A percentile compares a stretch with the other conserved stretches of the same genome.
Conservation (phyloP, 2,329 filamentous ascomycete genomes). For the Beauveria medogensis region DNA sequence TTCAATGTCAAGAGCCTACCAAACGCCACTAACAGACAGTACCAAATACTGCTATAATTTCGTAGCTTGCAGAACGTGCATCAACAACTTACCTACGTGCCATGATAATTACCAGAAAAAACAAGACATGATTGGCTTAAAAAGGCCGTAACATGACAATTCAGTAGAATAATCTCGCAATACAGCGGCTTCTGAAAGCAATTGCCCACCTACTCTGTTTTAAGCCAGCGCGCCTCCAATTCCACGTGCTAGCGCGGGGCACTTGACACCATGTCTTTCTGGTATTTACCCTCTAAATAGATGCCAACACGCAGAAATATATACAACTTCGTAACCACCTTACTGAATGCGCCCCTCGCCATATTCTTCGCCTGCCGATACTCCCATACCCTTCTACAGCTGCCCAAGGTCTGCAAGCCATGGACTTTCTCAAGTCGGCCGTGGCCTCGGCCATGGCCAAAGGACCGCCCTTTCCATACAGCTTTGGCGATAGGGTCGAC, state of each 20-base stretch:
- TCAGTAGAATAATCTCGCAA: background rate
- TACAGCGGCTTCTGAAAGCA: background rate
- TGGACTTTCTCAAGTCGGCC: slow-evolving; percentile 98
- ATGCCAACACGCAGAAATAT: background rate
- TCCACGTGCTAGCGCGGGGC: slow-evolving; percentile 11
- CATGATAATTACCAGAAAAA: background rate
- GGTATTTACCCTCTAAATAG: too few relatives aligned
- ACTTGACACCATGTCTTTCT: slow-evolving; percentile 5
- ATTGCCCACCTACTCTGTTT: background rate
- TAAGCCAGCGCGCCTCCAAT: background rate
- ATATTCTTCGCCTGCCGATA: background rate
- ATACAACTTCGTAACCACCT: background rate
- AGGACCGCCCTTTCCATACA: slow-evolving; percentile 86
- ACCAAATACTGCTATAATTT: background rate
- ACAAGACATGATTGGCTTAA: too few relatives aligned
- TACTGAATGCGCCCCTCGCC: background rate
- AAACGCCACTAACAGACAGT: background rate
- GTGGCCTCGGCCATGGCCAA: slow-evolving; percentile 95
- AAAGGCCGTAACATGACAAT: too few relatives aligned
- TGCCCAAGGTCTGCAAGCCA: slow-evolving; percentile 28
- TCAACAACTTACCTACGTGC: background rate
- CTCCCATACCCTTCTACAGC: background rate
- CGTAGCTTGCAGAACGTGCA: background rate
- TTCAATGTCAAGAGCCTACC: too few relatives aligned
- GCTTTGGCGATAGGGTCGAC: slow-evolving; percentile 87